A percentile compares a stretch with the other conserved stretches of the same genome.
phyloP scores from a whole-genome alignment of 768 basidiomycete species.

The Myochromella boudieri region DNA sequence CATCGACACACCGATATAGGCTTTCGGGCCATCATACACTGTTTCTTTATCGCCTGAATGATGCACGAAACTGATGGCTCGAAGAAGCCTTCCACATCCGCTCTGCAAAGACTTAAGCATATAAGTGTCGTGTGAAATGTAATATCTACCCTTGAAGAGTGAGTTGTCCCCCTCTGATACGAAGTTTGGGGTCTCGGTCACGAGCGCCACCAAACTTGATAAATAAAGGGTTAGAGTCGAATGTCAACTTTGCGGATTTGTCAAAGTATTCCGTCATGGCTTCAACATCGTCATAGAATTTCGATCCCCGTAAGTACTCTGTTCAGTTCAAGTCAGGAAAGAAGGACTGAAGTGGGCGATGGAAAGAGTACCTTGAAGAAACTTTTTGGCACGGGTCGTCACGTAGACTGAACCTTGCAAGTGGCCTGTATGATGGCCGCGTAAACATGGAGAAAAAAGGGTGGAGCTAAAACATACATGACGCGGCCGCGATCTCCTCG shows the following conservation, averaged over 20 bases:
- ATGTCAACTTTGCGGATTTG: slow-evolving; percentile 38
- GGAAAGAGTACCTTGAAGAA: slow-evolving; percentile 28
- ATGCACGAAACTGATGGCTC: slow-evolving; percentile 20
- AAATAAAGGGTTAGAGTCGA: slow-evolving; percentile 37
- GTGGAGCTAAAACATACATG: slow-evolving; percentile 24
- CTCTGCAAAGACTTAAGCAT: slow-evolving; percentile 4
- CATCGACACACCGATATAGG: slow-evolving; percentile 18
- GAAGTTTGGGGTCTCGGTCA: slow-evolving; percentile 33
- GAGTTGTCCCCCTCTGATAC: slow-evolving; percentile 39
- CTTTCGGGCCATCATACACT: slow-evolving; percentile 4
- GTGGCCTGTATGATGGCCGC: slow-evolving; percentile 28
- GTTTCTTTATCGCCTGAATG: slow-evolving; percentile 8
- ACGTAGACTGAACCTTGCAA: slow-evolving; percentile 43
- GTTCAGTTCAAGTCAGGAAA: background rate
- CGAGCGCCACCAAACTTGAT: slow-evolving; percentile 39
- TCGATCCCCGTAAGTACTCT: slow-evolving; percentile 37
- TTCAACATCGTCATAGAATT: slow-evolving; percentile 33
- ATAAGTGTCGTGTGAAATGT: background rate
- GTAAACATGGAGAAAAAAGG: background rate
- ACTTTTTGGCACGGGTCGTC: slow-evolving; percentile 29
- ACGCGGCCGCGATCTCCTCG: slow-evolving; percentile 36
- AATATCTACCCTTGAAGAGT: slow-evolving; percentile 29
- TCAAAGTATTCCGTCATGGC: slow-evolving; percentile 39
- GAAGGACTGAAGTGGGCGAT: background rate
- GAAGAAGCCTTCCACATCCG: slow-evolving; percentile 20